phyloP scores from a whole-genome alignment of 179 eudicot species.

The Beta macrorhiza region DNA sequence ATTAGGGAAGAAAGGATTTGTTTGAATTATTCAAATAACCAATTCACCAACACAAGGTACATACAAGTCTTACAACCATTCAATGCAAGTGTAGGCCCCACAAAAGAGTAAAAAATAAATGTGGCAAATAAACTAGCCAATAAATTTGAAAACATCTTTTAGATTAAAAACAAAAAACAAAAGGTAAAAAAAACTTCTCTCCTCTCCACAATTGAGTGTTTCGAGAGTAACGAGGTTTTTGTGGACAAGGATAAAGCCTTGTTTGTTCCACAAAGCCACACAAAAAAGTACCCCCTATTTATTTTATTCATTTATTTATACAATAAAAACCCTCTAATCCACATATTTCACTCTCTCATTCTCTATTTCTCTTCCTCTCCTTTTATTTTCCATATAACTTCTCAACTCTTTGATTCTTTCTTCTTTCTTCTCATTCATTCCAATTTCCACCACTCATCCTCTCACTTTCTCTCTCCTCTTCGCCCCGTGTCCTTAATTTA shows the following conservation, averaged over 20 bases:
- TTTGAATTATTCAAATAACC: background rate
- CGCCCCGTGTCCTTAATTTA: slow-evolving; percentile 5
- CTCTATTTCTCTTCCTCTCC: background rate
- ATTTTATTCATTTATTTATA: too few species aligned
- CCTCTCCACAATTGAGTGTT: slow-evolving; percentile 16
- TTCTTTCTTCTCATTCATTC: background rate
- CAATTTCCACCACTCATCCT: slow-evolving; percentile 15
- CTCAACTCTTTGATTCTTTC: too few species aligned
- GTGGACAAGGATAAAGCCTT: slow-evolving; percentile 26
- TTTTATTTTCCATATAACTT: too few species aligned
- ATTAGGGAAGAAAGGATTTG: too few species aligned
- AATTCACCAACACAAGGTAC: background rate
- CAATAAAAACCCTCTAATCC: background rate
- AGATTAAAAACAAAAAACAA: background rate
- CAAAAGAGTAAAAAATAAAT: slow-evolving; percentile 1
- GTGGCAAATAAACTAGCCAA: background rate
- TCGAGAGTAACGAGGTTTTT: slow-evolving; percentile 37
- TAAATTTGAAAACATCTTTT: too few species aligned
- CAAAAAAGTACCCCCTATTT: background rate
- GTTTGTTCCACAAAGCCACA: background rate
- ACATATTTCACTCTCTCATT: background rate
- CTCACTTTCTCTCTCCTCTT: background rate
- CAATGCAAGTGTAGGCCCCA: background rate
- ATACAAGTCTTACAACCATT: background rate
- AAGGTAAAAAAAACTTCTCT: slow-evolving; percentile 2